Base-by-base conservation (phyloP, 306 rosid species). In the Datisca glomerata region DNA sequence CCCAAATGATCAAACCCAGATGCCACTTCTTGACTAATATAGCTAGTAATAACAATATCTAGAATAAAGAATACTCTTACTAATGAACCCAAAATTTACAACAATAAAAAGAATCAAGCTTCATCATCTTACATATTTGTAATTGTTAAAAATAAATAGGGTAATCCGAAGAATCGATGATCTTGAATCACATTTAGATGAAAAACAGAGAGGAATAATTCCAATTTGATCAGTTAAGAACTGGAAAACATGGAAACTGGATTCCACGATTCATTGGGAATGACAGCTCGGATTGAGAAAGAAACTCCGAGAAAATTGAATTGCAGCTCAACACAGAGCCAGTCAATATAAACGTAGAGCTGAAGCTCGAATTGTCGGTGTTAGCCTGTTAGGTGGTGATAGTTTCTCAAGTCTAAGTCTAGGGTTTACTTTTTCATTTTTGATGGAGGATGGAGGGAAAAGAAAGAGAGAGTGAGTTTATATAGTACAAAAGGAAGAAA, bases 1-100 rank as follows among this genome's bases (percentile, higher is more conserved):
- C 65, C 47, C 53, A 68, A 59, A 42, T 18, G 55, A 64, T 50
- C 69, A 60, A 60, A 72, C 70, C 48, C 47, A 51, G 47, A 35
- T 44, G 43, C 41, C 34, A 21, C 41, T 42, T 45, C 25, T 33
- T 31, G n/a, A 11, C 2, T 31, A 31, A 2, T 8, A 8, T 8
- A 3, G n/a, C 36, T 14, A 31, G 13, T 31, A 12, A 1, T 31
- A 31, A 31, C n/a, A 36, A 6, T 1, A 24, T 18, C 19, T 12
- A 18, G 27, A 5, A 18, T 2, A n/a, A 27, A 25, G 15, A 28
- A 18, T n/a, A n/a, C n/a, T n/a, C n/a, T n/a, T n/a, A n/a, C n/a
- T n/a, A n/a, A n/a, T n/a, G n/a, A n/a, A n/a, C n/a, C n/a, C n/a
- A n/a, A n/a, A n/a, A n/a, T n/a, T n/a, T n/a, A n/a, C n/a, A n/a